Evolutionary conservation across 1,284 basidiomycete genomes (phyloP).

Genomic region (Malassezia caprae): DNA sequence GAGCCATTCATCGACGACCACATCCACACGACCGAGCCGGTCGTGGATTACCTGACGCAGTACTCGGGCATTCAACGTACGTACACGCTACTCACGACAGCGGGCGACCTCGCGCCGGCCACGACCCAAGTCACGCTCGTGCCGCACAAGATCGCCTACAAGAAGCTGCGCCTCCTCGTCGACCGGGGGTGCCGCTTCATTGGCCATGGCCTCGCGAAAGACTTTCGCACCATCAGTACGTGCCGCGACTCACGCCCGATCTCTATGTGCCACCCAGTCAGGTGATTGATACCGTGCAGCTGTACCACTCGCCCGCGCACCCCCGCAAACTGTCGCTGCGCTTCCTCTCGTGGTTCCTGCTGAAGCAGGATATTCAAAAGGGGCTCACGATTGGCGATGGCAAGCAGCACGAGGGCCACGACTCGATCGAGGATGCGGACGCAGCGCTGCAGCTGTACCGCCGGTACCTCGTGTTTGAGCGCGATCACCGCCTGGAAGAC

Average conservation of each 20-base stretch:
- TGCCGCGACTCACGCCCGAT: constrained; percentile 54
- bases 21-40: constrained; percentile 84
- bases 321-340: constrained; percentile 81
- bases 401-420: constrained; percentile 56
- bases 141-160: constrained; percentile 89
- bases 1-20: constrained; percentile 95
- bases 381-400: constrained; percentile 52
- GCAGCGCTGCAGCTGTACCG: constrained; percentile 80
- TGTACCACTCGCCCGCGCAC: constrained; percentile 72
- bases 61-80: constrained; percentile 68
- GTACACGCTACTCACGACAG: not conserved
- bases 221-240: constrained; percentile 95
- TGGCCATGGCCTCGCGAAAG: constrained; percentile 96
- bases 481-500: constrained; percentile 67
- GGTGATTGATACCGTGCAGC: constrained; percentile 91
- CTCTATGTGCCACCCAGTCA: constrained; percentile 89
- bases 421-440: constrained; percentile 82
- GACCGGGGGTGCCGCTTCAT: constrained; percentile 94
- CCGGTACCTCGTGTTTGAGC: constrained; percentile 68
- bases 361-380: constrained; percentile 81
- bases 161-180: constrained; percentile 86
- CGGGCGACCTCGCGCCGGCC: constrained; percentile 76
- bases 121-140: constrained; percentile 79
- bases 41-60: constrained; percentile 93
- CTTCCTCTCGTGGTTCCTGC: constrained; percentile 85